Conservation (phyloP, 345 rosid species). For the Heritiera littoralis region DNA sequence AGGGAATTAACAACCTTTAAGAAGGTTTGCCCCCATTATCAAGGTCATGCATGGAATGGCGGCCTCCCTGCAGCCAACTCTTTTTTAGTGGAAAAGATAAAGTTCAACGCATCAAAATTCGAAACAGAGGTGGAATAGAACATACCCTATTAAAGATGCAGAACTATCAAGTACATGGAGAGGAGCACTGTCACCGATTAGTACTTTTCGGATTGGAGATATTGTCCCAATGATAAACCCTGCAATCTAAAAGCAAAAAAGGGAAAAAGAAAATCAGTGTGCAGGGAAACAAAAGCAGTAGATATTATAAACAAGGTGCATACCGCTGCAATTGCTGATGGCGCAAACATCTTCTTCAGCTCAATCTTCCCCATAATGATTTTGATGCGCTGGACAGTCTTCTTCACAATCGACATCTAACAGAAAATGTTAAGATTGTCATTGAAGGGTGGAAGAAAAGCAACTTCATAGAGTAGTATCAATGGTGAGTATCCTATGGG, state of each 20-base stretch:
- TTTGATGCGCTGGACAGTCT: slow-evolving; percentile 27
- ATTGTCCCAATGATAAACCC: slow-evolving; percentile 42
- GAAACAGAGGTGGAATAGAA: not conserved
- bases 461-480: too few relatives aligned
- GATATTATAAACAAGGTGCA: not conserved
- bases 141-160: slow-evolving; percentile 39
- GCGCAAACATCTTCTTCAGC: slow-evolving; percentile 52
- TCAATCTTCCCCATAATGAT: slow-evolving; percentile 33
- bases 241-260: slow-evolving; percentile 25
- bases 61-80: slow-evolving; percentile 39
- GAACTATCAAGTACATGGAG: slow-evolving; percentile 36
- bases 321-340: slow-evolving; percentile 65
- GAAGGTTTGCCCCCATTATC: slow-evolving; percentile 51
- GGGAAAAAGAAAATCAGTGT: not conserved
- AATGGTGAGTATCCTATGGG: too few relatives aligned
- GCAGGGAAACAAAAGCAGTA: not conserved
- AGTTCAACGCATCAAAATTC: not conserved
- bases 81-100: not conserved
- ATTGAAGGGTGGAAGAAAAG: not conserved
- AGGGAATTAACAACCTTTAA: slow-evolving; percentile 26
- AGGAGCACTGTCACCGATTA: slow-evolving; percentile 46
- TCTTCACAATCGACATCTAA: slow-evolving; percentile 34
- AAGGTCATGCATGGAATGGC: slow-evolving; percentile 41
- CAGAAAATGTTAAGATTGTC: slow-evolving; percentile 7
- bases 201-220: slow-evolving; percentile 29